These are phyloP conservation scores for Rhizopogon sp. DNA, from an alignment of 768 basidiomycete species.

Conservation along the genomic window DNA sequence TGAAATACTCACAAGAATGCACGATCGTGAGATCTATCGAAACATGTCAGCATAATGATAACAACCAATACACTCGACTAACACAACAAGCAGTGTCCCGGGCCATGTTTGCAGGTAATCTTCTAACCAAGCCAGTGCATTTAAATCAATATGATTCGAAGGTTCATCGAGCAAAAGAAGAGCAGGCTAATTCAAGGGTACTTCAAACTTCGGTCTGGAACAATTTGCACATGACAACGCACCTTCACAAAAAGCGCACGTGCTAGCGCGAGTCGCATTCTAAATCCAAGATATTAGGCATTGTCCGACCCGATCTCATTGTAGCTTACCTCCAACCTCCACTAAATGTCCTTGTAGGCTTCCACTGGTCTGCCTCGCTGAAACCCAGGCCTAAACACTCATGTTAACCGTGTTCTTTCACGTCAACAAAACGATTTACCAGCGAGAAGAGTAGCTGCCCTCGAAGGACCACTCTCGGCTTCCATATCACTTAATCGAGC, in stretches of 20 bases:
- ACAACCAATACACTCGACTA: constrained; percentile 22
- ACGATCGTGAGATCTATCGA: constrained; percentile 85
- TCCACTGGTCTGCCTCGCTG: constrained; percentile 78
- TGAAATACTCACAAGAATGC: constrained; percentile 70
- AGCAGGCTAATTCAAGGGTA: constrained; percentile 41
- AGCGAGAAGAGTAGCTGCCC: constrained; percentile 85
- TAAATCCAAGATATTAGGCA: constrained; percentile 18
- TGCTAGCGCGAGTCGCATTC: constrained; percentile 95
- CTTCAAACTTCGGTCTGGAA: constrained; percentile 3
- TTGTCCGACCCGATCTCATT: not conserved
- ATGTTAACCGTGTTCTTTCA: not conserved
- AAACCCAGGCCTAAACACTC: constrained; percentile 75
- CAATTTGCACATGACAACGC: not conserved
- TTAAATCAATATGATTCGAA: constrained; percentile 96
- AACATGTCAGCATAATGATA: constrained; percentile 6
- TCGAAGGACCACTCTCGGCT: constrained; percentile 92
- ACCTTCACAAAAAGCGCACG: constrained; percentile 96
- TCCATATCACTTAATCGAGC: constrained; percentile 94
- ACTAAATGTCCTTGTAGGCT: constrained; percentile 82
- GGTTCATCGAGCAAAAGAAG: constrained; percentile 87
- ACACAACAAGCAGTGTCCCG: constrained; percentile 91
- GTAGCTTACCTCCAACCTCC: constrained; percentile 86
- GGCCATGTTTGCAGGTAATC: constrained; percentile 96
- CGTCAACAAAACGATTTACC: constrained; percentile 37
- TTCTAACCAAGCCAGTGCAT: constrained; percentile 96